These are phyloP conservation scores for Fusarium sp. DNA, from an alignment of 2,329 filamentous ascomycete species.

Conservation along the genomic window DNA sequence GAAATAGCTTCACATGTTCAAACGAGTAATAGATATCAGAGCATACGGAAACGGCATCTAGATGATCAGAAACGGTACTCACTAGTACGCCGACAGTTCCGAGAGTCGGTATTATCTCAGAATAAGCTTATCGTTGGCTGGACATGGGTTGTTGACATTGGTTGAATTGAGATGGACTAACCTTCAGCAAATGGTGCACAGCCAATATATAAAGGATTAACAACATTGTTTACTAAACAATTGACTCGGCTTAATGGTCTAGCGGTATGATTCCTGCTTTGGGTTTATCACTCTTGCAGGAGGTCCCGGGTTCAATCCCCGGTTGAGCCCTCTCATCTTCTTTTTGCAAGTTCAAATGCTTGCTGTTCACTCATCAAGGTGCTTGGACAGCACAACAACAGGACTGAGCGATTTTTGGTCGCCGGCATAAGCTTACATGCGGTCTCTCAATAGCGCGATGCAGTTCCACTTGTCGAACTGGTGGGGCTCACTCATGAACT, in stretches of 20 bases:
- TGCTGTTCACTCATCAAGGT: not conserved
- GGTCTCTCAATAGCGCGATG: not conserved
- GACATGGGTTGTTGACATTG: not conserved
- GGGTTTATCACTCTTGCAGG: slow-evolving; percentile 45
- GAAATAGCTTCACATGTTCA: not conserved
- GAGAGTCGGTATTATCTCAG: not conserved
- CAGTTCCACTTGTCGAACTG: not conserved
- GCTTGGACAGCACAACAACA: too few relatives aligned
- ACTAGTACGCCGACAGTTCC: not conserved
- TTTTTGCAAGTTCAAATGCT: not conserved
- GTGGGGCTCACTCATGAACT: not conserved
- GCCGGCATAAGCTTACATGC: not conserved
- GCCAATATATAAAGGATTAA: too few relatives aligned
- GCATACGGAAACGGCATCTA: not conserved
- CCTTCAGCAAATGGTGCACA: rapidly evolving
- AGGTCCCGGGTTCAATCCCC: slow-evolving; percentile 60
- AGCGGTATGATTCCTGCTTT: slow-evolving; percentile 38
- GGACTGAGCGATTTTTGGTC: not conserved
- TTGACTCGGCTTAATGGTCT: slow-evolving; percentile 23
- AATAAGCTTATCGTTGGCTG: not conserved
- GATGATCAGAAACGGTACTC: not conserved
- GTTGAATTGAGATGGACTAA: not conserved
- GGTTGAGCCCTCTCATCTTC: slow-evolving; percentile 38
- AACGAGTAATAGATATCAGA: not conserved
- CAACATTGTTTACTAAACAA: too few relatives aligned